phyloP scores from a whole-genome alignment of 805 yeast species.

The Nakazawaea ishiwadae region DNA sequence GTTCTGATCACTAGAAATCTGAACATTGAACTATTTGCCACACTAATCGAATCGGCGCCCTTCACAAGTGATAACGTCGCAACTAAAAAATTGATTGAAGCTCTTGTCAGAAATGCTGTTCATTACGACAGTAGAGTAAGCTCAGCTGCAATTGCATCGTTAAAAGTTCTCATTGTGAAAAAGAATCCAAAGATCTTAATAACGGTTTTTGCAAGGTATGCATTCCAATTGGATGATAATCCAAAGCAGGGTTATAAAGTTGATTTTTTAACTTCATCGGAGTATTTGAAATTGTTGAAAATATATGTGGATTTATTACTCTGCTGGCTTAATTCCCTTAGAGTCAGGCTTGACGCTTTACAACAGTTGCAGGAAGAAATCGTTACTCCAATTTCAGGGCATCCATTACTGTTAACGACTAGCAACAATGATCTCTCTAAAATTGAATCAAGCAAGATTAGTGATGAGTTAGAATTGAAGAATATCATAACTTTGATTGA shows the following conservation, averaged over 20 bases:
- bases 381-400: constrained; percentile 6
- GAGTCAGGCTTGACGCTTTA: constrained; percentile 20
- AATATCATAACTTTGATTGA: constrained; percentile 81
- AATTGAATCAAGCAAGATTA: constrained; percentile 5
- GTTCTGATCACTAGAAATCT: background rate
- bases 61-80: constrained; percentile 39
- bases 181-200: constrained; percentile 67
- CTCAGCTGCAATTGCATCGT: constrained; percentile 55
- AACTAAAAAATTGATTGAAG: constrained; percentile 61
- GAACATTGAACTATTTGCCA: constrained; percentile 56
- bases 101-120: constrained; percentile 70
- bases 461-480: constrained; percentile 71
- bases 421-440: constrained; percentile 28
- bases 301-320: constrained; percentile 75
- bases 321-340: constrained; percentile 75
- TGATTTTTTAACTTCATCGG: constrained; percentile 55
- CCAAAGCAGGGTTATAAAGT: constrained; percentile 51
- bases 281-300: constrained; percentile 54
- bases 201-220: constrained; percentile 70
- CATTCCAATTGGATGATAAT: constrained; percentile 73
- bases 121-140: constrained; percentile 64
- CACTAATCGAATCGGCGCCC: constrained; percentile 68
- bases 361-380: constrained; percentile 21
- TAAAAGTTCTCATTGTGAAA: constrained; percentile 61
- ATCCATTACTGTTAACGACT: constrained; percentile 5